These are phyloP conservation scores for Vachellia collinsii DNA, from an alignment of 306 rosid species.

Conservation along the genomic window DNA sequence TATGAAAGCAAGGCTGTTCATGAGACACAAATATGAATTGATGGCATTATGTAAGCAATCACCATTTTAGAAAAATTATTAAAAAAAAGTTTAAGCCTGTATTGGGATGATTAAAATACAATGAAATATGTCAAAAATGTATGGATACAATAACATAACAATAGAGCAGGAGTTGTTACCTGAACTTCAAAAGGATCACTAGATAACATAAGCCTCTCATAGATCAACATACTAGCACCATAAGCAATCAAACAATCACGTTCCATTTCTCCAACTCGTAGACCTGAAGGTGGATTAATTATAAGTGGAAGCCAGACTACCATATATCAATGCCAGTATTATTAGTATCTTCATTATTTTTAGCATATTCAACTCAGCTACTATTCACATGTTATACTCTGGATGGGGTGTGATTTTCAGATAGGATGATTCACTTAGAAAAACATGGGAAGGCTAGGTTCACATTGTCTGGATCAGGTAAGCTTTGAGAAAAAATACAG, in stretches of 20 bases:
- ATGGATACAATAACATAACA: neutral
- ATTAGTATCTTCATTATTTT: neutral
- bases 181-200: slow-evolving; percentile 96
- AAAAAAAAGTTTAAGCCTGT: neutral
- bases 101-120: neutral
- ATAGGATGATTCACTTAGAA: neutral
- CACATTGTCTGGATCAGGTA: neutral
- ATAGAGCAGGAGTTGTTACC: slow-evolving; percentile 44
- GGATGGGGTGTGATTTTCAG: neutral
- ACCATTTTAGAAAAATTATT: neutral
- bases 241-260: slow-evolving; percentile 95
- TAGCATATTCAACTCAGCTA: neutral
- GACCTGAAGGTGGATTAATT: slow-evolving; percentile 54
- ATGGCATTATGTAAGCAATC: neutral
- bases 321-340: neutral
- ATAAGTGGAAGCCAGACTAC: slow-evolving; percentile 15
- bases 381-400: neutral
- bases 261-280: slow-evolving; percentile 98
- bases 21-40: neutral
- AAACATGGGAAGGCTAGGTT: neutral
- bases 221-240: slow-evolving; percentile 95
- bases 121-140: neutral
- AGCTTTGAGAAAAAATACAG: neutral
- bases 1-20: neutral
- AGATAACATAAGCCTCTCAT: slow-evolving; percentile 87